phyloP scores from a whole-genome alignment of 176 grass and related monocot genomes.

The Saccharum officinarum region DNA sequence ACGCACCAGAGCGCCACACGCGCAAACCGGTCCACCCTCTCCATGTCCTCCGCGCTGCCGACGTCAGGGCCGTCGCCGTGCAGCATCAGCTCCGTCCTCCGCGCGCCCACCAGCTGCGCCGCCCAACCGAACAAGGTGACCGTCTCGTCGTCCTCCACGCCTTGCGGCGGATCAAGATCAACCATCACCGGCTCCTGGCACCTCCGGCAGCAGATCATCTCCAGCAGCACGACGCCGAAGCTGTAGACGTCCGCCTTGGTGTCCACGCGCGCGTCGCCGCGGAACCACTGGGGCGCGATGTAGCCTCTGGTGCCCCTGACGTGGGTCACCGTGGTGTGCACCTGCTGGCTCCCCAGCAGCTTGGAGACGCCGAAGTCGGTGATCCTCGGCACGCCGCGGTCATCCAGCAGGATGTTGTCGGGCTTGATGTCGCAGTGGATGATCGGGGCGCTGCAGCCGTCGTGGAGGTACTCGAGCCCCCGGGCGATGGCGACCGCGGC shows the following conservation, averaged over 20 bases:
- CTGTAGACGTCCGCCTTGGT: slow-evolving; percentile 54
- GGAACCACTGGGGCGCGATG: slow-evolving; percentile 39
- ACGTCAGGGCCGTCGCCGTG: background rate
- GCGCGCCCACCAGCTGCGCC: background rate
- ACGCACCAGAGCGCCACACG: slow-evolving; percentile 17
- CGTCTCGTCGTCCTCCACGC: background rate
- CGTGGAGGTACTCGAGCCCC: slow-evolving; percentile 33
- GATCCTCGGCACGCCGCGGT: background rate
- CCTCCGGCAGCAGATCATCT: slow-evolving; percentile 33
- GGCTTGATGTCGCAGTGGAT: slow-evolving; percentile 40
- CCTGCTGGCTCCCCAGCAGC: background rate
- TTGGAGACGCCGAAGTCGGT: slow-evolving; percentile 28
- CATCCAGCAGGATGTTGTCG: slow-evolving; percentile 30
- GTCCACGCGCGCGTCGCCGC: background rate
- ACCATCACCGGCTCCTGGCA: background rate
- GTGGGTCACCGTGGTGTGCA: slow-evolving; percentile 33
- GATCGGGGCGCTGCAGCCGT: background rate
- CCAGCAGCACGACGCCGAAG: slow-evolving; percentile 52
- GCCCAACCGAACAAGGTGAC: slow-evolving; percentile 37
- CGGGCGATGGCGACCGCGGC: slow-evolving; percentile 1
- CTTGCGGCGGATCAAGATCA: too few species aligned
- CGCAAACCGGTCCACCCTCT: slow-evolving; percentile 3
- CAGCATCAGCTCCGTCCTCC: background rate
- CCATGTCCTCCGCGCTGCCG: background rate
- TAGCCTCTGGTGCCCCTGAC: slow-evolving; percentile 19